Evolutionary conservation across 2,329 filamentous ascomycete genomes (phyloP).

Genomic region (Clarireedia sp.): DNA sequence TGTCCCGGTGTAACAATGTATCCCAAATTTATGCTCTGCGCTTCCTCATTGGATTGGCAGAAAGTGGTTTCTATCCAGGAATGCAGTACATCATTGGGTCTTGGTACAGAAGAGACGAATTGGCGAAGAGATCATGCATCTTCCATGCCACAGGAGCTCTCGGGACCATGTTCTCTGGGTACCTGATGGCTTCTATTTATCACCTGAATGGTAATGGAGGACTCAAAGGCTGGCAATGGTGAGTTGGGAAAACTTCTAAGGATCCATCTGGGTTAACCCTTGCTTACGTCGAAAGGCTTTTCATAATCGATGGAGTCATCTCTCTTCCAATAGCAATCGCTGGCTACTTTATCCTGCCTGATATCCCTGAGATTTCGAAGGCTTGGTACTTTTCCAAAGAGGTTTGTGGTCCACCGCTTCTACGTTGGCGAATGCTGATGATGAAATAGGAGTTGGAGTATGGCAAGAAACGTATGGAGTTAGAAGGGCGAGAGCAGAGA

Average conservation of each 20-base stretch:
- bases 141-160: constrained; percentile 51
- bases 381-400: constrained; percentile 9
- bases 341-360: constrained; percentile 24
- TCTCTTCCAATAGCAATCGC: constrained; percentile 27
- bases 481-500: constrained; percentile 32
- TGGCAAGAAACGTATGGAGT: constrained; percentile 21
- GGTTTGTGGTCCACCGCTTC: constrained; percentile 3
- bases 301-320: constrained; percentile 34
- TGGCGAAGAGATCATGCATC: constrained; percentile 43
- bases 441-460: constrained; percentile 2
- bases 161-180: constrained; percentile 38
- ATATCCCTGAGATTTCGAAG: constrained; percentile 30
- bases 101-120: constrained; percentile 39
- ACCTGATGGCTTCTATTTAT: constrained; percentile 37
- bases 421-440: constrained; percentile 11
- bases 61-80: constrained; percentile 43
- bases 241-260: neutral
- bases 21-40: constrained; percentile 34
- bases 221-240: constrained; percentile 32
- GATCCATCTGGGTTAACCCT: neutral
- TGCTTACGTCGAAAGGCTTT: constrained; percentile 25
- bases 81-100: constrained; percentile 49
- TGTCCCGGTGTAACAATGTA: neutral
- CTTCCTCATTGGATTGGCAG: constrained; percentile 38
- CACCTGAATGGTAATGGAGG: constrained; percentile 33